Base-by-base conservation (phyloP, 306 rosid species). In the Notholithocarpus densiflorus region DNA sequence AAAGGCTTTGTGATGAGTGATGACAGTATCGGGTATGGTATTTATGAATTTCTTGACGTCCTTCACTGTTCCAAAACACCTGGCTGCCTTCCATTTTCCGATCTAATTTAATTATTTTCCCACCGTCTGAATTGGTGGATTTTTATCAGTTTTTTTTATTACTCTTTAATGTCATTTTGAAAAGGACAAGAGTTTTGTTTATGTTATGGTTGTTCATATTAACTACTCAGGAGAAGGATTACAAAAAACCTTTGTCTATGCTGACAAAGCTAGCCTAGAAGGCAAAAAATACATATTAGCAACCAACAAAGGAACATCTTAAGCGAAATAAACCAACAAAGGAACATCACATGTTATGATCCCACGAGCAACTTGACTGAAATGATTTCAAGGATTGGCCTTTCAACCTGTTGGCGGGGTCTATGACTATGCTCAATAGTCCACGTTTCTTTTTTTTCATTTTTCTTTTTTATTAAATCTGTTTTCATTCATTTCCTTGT, bases 401-500 rank as follows among this genome's bases (percentile, higher is more conserved):
- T 37, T 75, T 77, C 83, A 73, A 80, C 74, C 17, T 65, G 77
- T 82, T 53, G 68, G 71, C 17, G 76, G 83, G 77, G 14, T 80
- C 73, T 70, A 55, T 53, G 23, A 5, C 8, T 23, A 6, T 12
- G 14, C 53, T 13, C 53, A 48, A 48, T 48, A 9, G 32, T 66
- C 40, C 75, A 6, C 24, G 75, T 24, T 6, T 37, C 40, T 55
- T 2, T 24, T 56, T 11, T n/a, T 23, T 3, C 14, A 4, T 2
- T 26, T 18, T 26, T 26, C 10, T 3, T 68, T 12, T 48, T 48
- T 11, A 3, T 48, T 48, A 48, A 48, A 48, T 48, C 17, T 12
- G 53, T 48, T 48, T 12, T 48, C 53, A 12, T 48, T 13, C 53
- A 48, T 12, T 48, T 48, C 53, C 59, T 66, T 9, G 52, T 32